Conservation (phyloP, 2,329 filamentous ascomycete species). For the Fusarium chlamydosporum region DNA sequence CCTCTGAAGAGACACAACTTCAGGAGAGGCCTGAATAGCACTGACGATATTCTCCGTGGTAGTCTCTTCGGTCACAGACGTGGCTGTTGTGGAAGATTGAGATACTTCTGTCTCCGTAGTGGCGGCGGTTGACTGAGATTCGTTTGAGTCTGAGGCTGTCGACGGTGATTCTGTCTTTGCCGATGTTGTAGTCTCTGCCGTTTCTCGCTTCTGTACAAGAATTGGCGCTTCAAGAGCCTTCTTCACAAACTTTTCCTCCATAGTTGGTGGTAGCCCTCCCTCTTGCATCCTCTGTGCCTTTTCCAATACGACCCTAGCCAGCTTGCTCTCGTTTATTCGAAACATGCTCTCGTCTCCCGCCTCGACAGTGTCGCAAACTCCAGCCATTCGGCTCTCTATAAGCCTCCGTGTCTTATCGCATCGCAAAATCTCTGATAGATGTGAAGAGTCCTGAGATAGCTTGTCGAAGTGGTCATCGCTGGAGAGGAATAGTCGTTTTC, state of each 20-base stretch:
- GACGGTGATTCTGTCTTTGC: slow-evolving; percentile 40
- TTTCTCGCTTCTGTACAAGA: slow-evolving; percentile 73
- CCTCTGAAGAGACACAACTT: slow-evolving; percentile 72
- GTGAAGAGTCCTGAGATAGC: slow-evolving; percentile 67
- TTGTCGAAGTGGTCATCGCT: slow-evolving; percentile 80
- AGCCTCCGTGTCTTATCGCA: slow-evolving; percentile 62
- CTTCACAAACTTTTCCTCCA: slow-evolving; percentile 88
- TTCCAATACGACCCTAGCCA: slow-evolving; percentile 72
- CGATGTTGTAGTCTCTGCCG: slow-evolving; percentile 26
- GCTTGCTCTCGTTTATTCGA: slow-evolving; percentile 79
- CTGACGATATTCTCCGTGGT: slow-evolving; percentile 56
- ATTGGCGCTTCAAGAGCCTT: slow-evolving; percentile 83
- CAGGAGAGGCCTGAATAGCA: slow-evolving; percentile 62
- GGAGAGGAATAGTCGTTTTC: slow-evolving; percentile 75
- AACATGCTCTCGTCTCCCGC: slow-evolving; percentile 90
- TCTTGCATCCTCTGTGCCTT: slow-evolving; percentile 81
- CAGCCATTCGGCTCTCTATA: slow-evolving; percentile 75
- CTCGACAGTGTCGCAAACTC: slow-evolving; percentile 84
- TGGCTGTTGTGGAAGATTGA: slow-evolving; percentile 62
- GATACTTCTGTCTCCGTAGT: slow-evolving; percentile 58
- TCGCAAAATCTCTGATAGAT: slow-evolving; percentile 71
- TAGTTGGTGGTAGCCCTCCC: slow-evolving; percentile 77
- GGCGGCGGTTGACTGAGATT: slow-evolving; percentile 60
- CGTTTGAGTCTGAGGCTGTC: slow-evolving; percentile 50
- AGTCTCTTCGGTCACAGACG: slow-evolving; percentile 58